Conservation (phyloP, 73 alveolate genomes). For the Symbiodinium natans region DNA sequence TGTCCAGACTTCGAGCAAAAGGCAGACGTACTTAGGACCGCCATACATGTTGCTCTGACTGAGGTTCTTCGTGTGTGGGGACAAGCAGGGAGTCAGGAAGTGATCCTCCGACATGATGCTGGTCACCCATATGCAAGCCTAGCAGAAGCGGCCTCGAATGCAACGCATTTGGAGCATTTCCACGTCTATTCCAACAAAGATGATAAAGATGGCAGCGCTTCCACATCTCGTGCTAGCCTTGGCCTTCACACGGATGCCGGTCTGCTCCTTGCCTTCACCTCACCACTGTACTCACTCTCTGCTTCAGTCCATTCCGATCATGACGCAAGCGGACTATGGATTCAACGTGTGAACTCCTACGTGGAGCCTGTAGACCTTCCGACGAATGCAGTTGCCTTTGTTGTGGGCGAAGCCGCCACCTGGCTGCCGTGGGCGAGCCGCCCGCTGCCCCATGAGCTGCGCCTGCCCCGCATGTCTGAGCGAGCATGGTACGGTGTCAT, state of each 20-base stretch:
- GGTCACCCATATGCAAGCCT: conserved; percentile 53
- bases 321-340: conserved; percentile 38
- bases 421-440: conserved; percentile 74
- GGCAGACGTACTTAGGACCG: conserved; percentile 48
- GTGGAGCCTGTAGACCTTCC: conserved; percentile 39
- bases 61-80: conserved; percentile 57
- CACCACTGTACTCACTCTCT: conserved; percentile 5
- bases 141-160: conserved; percentile 39
- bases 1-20: conserved; percentile 47
- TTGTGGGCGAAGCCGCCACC: conserved; percentile 54
- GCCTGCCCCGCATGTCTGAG: background rate
- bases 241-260: conserved; percentile 86
- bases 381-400: conserved; percentile 30
- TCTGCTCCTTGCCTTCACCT: conserved; percentile 50
- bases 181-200: conserved; percentile 38
- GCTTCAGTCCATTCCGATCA: background rate
- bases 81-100: conserved; percentile 1
- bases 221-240: conserved; percentile 14
- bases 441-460: conserved; percentile 56
- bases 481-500: conserved; percentile 79
- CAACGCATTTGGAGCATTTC: conserved; percentile 66
- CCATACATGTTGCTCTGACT: conserved; percentile 28
- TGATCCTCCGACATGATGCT: conserved; percentile 50
- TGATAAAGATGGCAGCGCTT: background rate
- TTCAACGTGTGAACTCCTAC: background rate